Evolutionary conservation across 306 rosid genomes (phyloP), one percentile per base, ranked within the genome.

Genomic region (Dalbergia cochinchinensis): DNA sequence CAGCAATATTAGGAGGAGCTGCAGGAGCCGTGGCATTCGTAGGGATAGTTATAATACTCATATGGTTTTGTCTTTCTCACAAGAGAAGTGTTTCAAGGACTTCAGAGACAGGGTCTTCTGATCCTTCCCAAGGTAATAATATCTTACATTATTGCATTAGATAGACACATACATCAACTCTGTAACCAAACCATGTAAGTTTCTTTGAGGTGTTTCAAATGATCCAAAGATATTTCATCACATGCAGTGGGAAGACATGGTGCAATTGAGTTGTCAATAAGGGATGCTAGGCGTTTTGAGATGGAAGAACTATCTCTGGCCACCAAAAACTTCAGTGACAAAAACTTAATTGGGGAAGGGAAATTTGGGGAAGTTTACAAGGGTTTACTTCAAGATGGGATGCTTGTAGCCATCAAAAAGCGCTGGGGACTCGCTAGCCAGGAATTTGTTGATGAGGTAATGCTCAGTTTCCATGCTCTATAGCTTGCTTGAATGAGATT

Each of bases 1-100:
- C 97, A 86, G 97, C 97, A 79, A 79, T 89, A 83, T 31, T 92
- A 59, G 97, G 97, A 89, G 97, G 94, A 83, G 91, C 93, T 92
- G 97, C 97, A 85, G 98, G 97, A 88, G 97, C 91, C 84, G 91
- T 89, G 97, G 88, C 96, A 88, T 89, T 94, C 92, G 93, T 91
- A 78, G 94, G 91, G 84, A 82, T 92, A 66, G 62, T 76, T 76
- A 83, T 92, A 76, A 65, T 89, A 79, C 90, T 92, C 41, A 31
- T 91, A 82, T 85, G 94, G 84, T 84, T 83, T 79, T 91, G 82
- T 61, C 61, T 91, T 5, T 88, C 79, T 76, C 94, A 79, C 82
- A 78, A 62, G 54, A 83, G 88, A 73, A 86, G 86, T 39, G 81
- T 69, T 75, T 84, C 91, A 14, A 87, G 94, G 85, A 89, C 94